phyloP scores from a whole-genome alignment of 495 filamentous ascomycete genomes.

The Emericellopsis terricola region DNA sequence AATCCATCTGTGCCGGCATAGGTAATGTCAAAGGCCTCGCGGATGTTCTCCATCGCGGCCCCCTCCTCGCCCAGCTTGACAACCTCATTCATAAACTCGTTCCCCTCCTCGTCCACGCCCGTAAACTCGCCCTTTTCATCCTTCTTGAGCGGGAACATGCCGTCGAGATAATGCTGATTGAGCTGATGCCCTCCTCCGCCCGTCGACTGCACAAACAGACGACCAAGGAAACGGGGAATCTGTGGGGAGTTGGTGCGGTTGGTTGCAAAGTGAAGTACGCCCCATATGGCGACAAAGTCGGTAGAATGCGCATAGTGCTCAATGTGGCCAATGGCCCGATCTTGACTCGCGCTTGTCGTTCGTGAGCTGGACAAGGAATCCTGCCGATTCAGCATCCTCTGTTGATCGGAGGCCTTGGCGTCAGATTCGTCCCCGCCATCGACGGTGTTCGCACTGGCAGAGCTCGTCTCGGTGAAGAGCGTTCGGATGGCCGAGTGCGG shows the following conservation, averaged over 20 bases:
- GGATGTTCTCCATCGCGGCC: constrained; percentile 15
- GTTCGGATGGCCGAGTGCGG: constrained; percentile 4
- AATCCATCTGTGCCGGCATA: constrained; percentile 9
- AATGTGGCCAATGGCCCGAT: constrained; percentile 46
- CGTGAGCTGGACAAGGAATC: not conserved
- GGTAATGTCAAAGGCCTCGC: constrained; percentile 20
- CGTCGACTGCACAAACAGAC: constrained; percentile 48
- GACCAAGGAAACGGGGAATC: constrained; percentile 52
- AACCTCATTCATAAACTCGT: constrained; percentile 39
- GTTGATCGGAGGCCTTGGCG: not conserved
- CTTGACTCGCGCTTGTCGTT: constrained; percentile 7
- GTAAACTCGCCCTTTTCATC: constrained; percentile 13
- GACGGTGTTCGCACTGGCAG: constrained; percentile 6
- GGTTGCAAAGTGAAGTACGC: constrained; percentile 49
- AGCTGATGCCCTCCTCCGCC: constrained; percentile 50
- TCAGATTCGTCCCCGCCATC: not conserved
- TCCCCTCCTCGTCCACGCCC: constrained; percentile 15
- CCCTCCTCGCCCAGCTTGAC: constrained; percentile 22
- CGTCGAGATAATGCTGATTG: constrained; percentile 63
- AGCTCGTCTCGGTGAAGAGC: constrained; percentile 5
- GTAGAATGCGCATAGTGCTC: constrained; percentile 70
- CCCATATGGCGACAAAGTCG: constrained; percentile 63
- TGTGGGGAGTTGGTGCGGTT: constrained; percentile 13
- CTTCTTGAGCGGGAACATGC: constrained; percentile 49
- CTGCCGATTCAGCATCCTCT: not conserved